Evolutionary conservation across 225 moss, liverwort and hornwort species (phyloP).

Genomic region (Anthoceros angustus): DNA sequence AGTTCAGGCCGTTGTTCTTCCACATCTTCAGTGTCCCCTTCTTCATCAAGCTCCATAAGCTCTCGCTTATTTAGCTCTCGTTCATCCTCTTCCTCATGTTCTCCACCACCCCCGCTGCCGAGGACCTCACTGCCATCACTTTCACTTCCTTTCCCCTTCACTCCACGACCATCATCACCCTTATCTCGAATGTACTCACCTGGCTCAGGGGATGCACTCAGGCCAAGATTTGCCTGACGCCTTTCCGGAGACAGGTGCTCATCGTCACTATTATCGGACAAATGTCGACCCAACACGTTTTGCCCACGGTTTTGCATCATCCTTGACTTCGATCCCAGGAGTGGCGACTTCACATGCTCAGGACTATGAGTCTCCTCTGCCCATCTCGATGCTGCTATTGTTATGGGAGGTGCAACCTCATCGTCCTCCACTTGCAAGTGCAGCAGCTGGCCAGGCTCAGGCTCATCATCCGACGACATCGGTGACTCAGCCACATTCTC

Average conservation of each 20-base stretch:
- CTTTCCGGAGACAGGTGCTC: background rate
- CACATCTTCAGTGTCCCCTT: conserved; percentile 48
- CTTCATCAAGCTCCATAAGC: conserved; percentile 81
- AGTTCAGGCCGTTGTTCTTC: conserved; percentile 70
- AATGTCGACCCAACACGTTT: too few species aligned
- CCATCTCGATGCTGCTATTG: conserved; percentile 88
- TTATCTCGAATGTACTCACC: conserved; percentile 85
- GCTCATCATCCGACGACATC: conserved; percentile 45
- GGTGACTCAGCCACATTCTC: conserved; percentile 31
- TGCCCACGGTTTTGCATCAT: conserved; percentile 22
- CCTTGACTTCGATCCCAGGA: conserved; percentile 31
- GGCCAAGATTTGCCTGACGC: conserved; percentile 38
- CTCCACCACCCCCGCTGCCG: conserved; percentile 41
- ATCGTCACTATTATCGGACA: conserved; percentile 33
- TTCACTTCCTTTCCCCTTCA: conserved; percentile 25
- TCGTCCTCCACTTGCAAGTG: conserved; percentile 29
- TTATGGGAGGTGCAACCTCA: conserved; percentile 36
- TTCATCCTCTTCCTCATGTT: conserved; percentile 72
- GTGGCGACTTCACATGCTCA: conserved; percentile 35
- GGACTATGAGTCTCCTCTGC: conserved; percentile 74
- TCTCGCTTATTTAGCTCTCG: conserved; percentile 90
- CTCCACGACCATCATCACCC: conserved; percentile 11
- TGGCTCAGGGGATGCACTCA: conserved; percentile 85
- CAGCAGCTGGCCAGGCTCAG: conserved; percentile 74
- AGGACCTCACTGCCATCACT: conserved; percentile 24